Evolutionary conservation across 352 stramenopile genomes (phyloP), one percentile per base, ranked within the genome.

Genomic region (Thalassiosira hispida): DNA sequence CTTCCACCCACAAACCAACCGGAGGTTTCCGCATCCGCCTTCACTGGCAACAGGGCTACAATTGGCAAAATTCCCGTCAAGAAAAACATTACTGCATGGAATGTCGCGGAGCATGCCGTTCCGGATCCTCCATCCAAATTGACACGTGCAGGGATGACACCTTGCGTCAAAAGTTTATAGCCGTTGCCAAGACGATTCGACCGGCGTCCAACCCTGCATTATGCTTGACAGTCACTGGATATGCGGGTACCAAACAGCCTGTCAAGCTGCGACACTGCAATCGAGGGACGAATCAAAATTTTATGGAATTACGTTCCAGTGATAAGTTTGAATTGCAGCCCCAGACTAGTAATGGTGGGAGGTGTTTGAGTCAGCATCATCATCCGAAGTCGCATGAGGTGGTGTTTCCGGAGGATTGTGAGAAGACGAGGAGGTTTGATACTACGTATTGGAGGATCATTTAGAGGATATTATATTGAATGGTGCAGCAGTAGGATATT

Each of bases 41-140:
- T 1, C 61, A 79, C 29, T 83, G 67, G 66, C 38, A 83, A 52
- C 20, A 20, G 31, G 69, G 56, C 12, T 83, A 76, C 52, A 69
- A 65, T 12, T 83, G 75, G 75, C 75, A 83, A 49, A 29, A 46
- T 16, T 62, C 42, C 2, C 38, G 7, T 1, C n/a, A 53, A 11
- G 73, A 82, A 44, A 64, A 59, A 23, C 78, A 68, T 62, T 81
- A 46, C 53, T 81, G 73, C 40, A 75, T 75, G 47, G 60, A 79
- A 51, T 79, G 71, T 25, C 31, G 14, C 33, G 71, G 61, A 25
- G 27, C 23, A 16, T 79, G 71, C 22, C 25, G 42, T 3, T 44
- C 42, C 33, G 63, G 63, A 25, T 60, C 23, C 12, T 25, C 23
- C 27, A 35, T 79, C 49, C 55, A 70, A 63, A 67, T 79, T 51